Evolutionary conservation across 768 basidiomycete genomes (phyloP), one percentile per base, ranked within the genome.

Genomic region (Mycena polygramma): DNA sequence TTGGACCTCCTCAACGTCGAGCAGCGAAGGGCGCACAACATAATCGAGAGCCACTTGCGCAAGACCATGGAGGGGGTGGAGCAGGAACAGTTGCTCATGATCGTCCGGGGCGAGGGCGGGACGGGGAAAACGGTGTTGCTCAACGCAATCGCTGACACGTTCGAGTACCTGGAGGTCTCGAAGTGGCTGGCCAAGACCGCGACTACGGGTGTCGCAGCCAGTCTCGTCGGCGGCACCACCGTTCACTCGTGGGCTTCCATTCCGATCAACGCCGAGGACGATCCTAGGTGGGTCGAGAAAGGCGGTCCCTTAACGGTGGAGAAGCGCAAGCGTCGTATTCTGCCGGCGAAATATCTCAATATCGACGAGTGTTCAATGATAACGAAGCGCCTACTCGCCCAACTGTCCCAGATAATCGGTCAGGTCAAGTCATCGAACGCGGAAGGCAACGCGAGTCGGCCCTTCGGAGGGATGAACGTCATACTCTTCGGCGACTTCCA

Each of bases 111-210:
- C 0, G 78, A 83, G 59, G 86, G 85, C 0, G 85, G 86, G 0
- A 83, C 82, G 0, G 85, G 87, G 0, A 88, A 88, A 65, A 83
- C 84, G 0, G 76, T 73, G 4, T 60, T 85, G 0, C 85, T 87
- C 14, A 72, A 82, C 37, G 79, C 79, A 0, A 77, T 87, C 0
- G 81, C 82, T 0, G 71, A 83, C 7, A 72, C 76, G 0, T 87
- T 88, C 46, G 57, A 37, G 1, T 20, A n/a, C 2, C 57, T 49
- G 9, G 66, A 70, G 0, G 59, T 57, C 17, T 1, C 3, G 0
- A 8, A 57, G 9, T 17, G 74, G 0, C 71, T 87, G 0, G 69
- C 81, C 0, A 87, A 84, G 64, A 74, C 79, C 0, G 85, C 83
- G 0, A 80, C 81, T 7, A 83, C 83, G 0, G 85, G 85, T 0